A percentile compares a stretch with the other conserved stretches of the same genome.
Evolutionary conservation across 345 rosid genomes (phyloP).

Genomic region (Anacardium occidentale): DNA sequence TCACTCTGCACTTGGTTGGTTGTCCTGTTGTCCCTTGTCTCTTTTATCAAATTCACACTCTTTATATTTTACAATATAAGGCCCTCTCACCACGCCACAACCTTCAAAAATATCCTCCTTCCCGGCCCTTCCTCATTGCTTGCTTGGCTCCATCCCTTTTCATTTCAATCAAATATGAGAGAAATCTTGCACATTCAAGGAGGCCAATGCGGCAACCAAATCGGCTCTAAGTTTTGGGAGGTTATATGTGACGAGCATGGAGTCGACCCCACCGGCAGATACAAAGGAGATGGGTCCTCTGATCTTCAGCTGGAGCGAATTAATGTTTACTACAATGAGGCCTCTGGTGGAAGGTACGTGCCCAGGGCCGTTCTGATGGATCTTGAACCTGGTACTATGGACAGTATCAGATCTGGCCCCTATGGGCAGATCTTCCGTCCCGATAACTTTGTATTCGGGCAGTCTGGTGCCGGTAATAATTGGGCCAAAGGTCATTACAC

Average conservation of each 20-base stretch:
- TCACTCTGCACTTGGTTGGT: constrained; percentile 14
- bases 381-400: constrained; percentile 99
- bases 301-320: constrained; percentile 86
- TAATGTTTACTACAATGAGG: constrained; percentile 92
- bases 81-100: too few species aligned
- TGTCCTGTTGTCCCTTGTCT: constrained; percentile 25
- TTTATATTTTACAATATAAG: too few species aligned
- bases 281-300: constrained; percentile 49
- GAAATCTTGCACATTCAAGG: constrained; percentile 95
- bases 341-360: constrained; percentile 87
- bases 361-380: constrained; percentile 98
- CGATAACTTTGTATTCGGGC: constrained; percentile 82
- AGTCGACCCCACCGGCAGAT: constrained; percentile 79
- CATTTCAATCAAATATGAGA: constrained; percentile 48
- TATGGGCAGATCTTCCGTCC: constrained; percentile 85
- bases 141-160: constrained; percentile 8
- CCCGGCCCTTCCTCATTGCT: constrained; percentile 18
- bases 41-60: constrained; percentile 13
- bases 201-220: constrained; percentile 99
- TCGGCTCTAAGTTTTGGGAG: constrained; percentile 98
- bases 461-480: constrained; percentile 83
- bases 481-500: constrained; percentile 96
- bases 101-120: constrained; percentile 31
- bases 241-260: constrained; percentile 97
- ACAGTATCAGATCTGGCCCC: constrained; percentile 91